These are phyloP conservation scores for Euphorbia lathyris DNA, from an alignment of 345 rosid genomes.

Conservation along the genomic window DNA sequence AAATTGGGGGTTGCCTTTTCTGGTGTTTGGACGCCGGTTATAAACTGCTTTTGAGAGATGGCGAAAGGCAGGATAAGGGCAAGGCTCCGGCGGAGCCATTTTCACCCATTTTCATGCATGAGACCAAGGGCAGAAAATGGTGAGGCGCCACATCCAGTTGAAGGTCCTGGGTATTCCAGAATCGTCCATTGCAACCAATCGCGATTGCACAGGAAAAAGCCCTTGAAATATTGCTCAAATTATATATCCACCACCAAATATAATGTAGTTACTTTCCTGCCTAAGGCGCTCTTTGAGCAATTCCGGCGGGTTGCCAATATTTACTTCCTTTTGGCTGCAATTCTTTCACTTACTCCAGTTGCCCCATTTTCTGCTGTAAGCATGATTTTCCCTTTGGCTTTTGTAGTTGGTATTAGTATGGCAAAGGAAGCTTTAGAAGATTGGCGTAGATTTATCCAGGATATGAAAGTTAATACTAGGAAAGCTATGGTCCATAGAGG, in stretches of 20 bases:
- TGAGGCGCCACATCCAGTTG: slow-evolving; percentile 48
- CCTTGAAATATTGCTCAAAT: slow-evolving; percentile 71
- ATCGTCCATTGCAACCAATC: slow-evolving; percentile 84
- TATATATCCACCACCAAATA: slow-evolving; percentile 85
- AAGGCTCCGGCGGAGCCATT: slow-evolving; percentile 69
- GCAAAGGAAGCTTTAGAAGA: slow-evolving; percentile 92
- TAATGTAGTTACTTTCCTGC: slow-evolving; percentile 67
- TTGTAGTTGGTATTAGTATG: slow-evolving; percentile 95
- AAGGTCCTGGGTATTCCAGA: slow-evolving; percentile 68
- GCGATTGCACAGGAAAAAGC: slow-evolving; percentile 61
- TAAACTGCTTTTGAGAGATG: slow-evolving; percentile 41
- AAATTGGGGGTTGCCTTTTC: slow-evolving; percentile 13
- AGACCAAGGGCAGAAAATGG: slow-evolving; percentile 45
- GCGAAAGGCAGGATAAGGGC: slow-evolving; percentile 75
- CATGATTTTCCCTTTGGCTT: slow-evolving; percentile 84
- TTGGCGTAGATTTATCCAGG: slow-evolving; percentile 94
- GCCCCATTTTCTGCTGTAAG: slow-evolving; percentile 84
- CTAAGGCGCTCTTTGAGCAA: slow-evolving; percentile 89
- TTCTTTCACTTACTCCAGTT: slow-evolving; percentile 67
- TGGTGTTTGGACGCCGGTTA: slow-evolving; percentile 18
- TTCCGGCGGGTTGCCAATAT: slow-evolving; percentile 91
- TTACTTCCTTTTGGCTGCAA: slow-evolving; percentile 82
- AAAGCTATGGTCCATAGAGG: slow-evolving; percentile 56
- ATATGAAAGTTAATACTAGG: slow-evolving; percentile 71
- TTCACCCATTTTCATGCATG: slow-evolving; percentile 78